These are phyloP conservation scores for Ophiocordyceps camponoti-leonardi DNA, from an alignment of 2,329 filamentous ascomycete genomes.

Conservation along the genomic window DNA sequence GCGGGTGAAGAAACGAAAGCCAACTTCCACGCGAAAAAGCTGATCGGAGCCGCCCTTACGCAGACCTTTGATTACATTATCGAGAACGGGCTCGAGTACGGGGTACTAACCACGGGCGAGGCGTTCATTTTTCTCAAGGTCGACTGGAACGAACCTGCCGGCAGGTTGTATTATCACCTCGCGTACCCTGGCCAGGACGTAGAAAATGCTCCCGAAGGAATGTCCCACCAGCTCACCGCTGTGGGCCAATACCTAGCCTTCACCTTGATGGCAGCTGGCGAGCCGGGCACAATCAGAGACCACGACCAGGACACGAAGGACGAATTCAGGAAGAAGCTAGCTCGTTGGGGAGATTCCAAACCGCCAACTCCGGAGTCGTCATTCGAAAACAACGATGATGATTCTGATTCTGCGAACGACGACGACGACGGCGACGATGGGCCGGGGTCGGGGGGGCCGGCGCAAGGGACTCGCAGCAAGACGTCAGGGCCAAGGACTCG, in stretches of 20 bases:
- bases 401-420: too few relatives aligned
- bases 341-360: too few relatives aligned
- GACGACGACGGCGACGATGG: too few relatives aligned
- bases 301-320: neutral
- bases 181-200: constrained; percentile 12
- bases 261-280: neutral
- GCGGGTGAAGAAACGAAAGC: neutral
- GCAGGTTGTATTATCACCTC: constrained; percentile 7
- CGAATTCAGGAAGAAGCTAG: too few relatives aligned
- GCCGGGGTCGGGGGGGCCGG: too few relatives aligned
- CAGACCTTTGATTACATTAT: constrained; percentile 34
- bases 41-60: constrained; percentile 20
- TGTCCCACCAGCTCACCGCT: constrained; percentile 6
- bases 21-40: neutral
- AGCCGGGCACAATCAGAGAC: neutral
- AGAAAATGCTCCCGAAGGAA: constrained; percentile 5
- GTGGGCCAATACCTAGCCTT: constrained; percentile 10
- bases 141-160: constrained; percentile 9
- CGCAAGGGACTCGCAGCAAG: too few relatives aligned
- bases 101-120: constrained; percentile 24
- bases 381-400: too few relatives aligned
- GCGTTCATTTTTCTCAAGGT: constrained; percentile 24
- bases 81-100: constrained; percentile 23
- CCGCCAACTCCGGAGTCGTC: too few relatives aligned
- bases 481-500: too few relatives aligned